Conservation (phyloP, 83 land plant genomes). For the Picea mariana region DNA sequence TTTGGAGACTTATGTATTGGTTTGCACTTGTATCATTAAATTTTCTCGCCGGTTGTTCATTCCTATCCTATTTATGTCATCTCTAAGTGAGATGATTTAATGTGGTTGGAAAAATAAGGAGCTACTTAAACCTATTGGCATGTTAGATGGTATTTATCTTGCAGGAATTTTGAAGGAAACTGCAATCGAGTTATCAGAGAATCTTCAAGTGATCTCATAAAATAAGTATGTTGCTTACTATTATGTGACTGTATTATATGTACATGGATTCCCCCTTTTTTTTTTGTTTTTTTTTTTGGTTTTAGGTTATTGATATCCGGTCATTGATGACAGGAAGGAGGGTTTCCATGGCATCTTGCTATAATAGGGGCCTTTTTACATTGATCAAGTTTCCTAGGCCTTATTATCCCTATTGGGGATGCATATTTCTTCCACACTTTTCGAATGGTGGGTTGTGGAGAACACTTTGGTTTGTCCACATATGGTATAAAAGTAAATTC, state of each 20-base stretch:
- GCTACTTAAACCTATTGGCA: slow-evolving; percentile 41
- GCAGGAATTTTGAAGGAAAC: slow-evolving; percentile 63
- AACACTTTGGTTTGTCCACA: no score
- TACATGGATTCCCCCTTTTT: no score
- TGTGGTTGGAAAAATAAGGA: slow-evolving; percentile 62
- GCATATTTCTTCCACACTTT: slow-evolving; percentile 58
- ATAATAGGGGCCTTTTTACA: no score
- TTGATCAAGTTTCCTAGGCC: no score
- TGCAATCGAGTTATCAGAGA: slow-evolving; percentile 39
- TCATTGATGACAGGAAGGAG: no score
- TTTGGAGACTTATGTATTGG: no score
- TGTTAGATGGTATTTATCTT: slow-evolving; percentile 52
- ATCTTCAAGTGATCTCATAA: slow-evolving; percentile 43
- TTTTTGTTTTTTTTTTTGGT: background rate
- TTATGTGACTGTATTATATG: background rate
- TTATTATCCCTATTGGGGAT: no score
- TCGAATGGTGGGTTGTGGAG: slow-evolving; percentile 84
- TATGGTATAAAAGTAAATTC: no score
- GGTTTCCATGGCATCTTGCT: no score
- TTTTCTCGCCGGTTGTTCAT: slow-evolving; percentile 53
- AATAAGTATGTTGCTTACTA: background rate
- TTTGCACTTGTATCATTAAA: no score
- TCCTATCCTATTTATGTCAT: slow-evolving; percentile 58
- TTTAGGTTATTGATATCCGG: slow-evolving; percentile 7
- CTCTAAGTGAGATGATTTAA: slow-evolving; percentile 77